These are phyloP conservation scores for Pistacia integerrima DNA, from an alignment of 345 rosid species.

Conservation along the genomic window DNA sequence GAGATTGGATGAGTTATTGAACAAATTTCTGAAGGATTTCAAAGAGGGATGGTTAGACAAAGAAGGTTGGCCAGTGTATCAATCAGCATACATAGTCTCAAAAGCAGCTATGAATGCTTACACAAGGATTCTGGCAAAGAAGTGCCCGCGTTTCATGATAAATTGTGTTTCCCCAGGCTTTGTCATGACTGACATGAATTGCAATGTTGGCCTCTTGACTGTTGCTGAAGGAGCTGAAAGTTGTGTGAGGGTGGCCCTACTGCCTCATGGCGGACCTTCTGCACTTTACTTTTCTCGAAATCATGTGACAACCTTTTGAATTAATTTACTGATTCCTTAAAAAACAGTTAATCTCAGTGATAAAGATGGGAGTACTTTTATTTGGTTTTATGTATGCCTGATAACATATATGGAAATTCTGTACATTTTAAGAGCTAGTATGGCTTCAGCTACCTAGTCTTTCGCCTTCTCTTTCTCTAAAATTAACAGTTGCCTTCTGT, in stretches of 20 bases:
- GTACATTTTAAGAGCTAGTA: too few species aligned
- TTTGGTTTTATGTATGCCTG: too few species aligned
- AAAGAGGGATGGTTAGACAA: conserved; percentile 26
- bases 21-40: conserved; percentile 26
- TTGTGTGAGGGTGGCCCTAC: conserved; percentile 17
- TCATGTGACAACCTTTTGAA: not conserved
- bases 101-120: conserved; percentile 38
- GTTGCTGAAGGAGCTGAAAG: conserved; percentile 15
- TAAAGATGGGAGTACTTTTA: too few species aligned
- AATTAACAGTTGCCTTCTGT: not conserved
- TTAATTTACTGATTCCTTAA: too few species aligned
- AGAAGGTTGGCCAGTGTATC: conserved; percentile 28
- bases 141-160: conserved; percentile 19
- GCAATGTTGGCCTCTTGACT: not conserved
- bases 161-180: conserved; percentile 37
- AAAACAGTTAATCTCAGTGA: too few species aligned
- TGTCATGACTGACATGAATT: conserved; percentile 32
- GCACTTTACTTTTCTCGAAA: conserved; percentile 10
- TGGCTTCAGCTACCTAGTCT: too few species aligned
- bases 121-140: conserved; percentile 30
- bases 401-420: too few species aligned
- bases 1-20: conserved; percentile 31
- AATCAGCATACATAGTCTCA: conserved; percentile 26
- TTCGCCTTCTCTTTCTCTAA: not conserved
- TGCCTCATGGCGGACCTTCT: conserved; percentile 25